Evolutionary conservation across 352 stramenopile genomes (phyloP).

Genomic region (Globisporangium okanoganense): DNA sequence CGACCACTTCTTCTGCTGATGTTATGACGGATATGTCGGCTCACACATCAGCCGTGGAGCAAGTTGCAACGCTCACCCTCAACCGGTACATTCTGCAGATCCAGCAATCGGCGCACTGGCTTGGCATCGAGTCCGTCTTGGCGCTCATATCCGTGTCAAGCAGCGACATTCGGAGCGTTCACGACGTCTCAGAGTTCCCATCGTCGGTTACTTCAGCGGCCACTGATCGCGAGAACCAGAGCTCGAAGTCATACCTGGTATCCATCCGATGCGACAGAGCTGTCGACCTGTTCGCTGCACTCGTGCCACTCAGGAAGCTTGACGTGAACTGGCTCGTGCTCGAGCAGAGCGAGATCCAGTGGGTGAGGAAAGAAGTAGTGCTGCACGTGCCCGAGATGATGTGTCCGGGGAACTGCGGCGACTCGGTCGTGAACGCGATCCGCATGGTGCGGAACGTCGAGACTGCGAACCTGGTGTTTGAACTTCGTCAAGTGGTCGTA

Average conservation of each 20-base stretch:
- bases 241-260: conserved; percentile 16
- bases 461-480: conserved; percentile 50
- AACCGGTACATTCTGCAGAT: conserved; percentile 32
- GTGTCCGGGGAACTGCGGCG: conserved; percentile 73
- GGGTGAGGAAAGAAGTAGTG: conserved; percentile 61
- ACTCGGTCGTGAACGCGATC: conserved; percentile 63
- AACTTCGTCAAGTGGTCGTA: conserved; percentile 50
- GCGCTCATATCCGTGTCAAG: conserved; percentile 33
- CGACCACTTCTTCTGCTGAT: conserved; percentile 9
- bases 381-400: conserved; percentile 76
- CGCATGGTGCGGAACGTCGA: conserved; percentile 40
- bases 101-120: conserved; percentile 16
- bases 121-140: conserved; percentile 26
- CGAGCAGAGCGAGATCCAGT: conserved; percentile 31
- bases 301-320: conserved; percentile 24
- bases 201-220: not conserved
- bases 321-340: conserved; percentile 33
- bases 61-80: conserved; percentile 18
- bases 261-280: conserved; percentile 27
- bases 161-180: conserved; percentile 45
- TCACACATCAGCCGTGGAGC: not conserved
- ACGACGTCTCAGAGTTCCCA: conserved; percentile 19
- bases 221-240: not conserved
- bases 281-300: conserved; percentile 20
- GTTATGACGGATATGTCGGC: not conserved